Conservation (phyloP, 805 yeast genomes). For the Suhomyces xylopsoci region DNA sequence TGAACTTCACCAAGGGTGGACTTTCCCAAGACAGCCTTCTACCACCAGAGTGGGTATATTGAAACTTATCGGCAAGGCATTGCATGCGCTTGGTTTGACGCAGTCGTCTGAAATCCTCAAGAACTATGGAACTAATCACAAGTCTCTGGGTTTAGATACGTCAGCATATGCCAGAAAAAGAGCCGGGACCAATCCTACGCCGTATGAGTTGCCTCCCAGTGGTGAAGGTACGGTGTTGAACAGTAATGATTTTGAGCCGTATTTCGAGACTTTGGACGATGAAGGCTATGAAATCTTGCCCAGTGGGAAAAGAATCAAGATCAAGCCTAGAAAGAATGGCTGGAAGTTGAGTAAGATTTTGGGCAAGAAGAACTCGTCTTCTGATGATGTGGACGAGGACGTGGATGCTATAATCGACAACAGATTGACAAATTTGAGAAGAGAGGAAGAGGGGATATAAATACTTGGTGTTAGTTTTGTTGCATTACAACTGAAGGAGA, state of each 20-base stretch:
- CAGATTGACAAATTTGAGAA: slow-evolving; percentile 29
- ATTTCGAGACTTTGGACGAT: slow-evolving; percentile 17
- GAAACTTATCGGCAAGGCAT: slow-evolving; percentile 20
- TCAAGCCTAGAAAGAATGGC: slow-evolving; percentile 19
- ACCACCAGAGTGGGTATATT: slow-evolving; percentile 12
- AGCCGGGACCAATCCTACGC: slow-evolving; percentile 45
- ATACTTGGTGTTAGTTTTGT: too few relatives aligned
- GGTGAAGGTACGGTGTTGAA: slow-evolving; percentile 27
- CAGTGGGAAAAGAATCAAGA: slow-evolving; percentile 63
- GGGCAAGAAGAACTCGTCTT: slow-evolving; percentile 24
- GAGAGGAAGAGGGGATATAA: slow-evolving; percentile 4
- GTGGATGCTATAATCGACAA: slow-evolving; percentile 55
- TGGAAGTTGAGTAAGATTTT: slow-evolving; percentile 38
- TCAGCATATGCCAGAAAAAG: slow-evolving; percentile 45
- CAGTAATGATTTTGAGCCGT: slow-evolving; percentile 25
- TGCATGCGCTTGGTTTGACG: slow-evolving; percentile 2
- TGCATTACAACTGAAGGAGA: too few relatives aligned
- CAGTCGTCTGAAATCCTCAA: slow-evolving; percentile 8
- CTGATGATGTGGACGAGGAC: slow-evolving; percentile 36
- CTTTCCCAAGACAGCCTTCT: slow-evolving; percentile 51
- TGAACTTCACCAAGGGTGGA: slow-evolving; percentile 80
- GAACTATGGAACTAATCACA: neutral
- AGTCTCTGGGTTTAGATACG: slow-evolving; percentile 3
- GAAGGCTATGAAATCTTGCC: slow-evolving; percentile 60
- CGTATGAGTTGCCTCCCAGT: slow-evolving; percentile 52